phyloP scores from a whole-genome alignment of 495 filamentous ascomycete species.

The Clavariopsis aquatica region DNA sequence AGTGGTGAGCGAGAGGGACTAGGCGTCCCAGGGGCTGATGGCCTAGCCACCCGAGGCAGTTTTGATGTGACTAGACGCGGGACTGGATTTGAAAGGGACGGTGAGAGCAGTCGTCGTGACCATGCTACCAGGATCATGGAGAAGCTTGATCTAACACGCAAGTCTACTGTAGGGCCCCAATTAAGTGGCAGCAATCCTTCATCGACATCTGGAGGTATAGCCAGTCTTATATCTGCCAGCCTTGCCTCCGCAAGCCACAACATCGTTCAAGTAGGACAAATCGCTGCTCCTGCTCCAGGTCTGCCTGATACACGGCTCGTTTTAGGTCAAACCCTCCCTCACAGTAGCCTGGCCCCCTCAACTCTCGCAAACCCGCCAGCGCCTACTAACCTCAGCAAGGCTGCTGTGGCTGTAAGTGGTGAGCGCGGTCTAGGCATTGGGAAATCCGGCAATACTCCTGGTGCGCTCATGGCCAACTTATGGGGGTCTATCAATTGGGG shows the following conservation, averaged over 20 bases:
- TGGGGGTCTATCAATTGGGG: constrained; percentile 90
- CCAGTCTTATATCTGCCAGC: constrained; percentile 82
- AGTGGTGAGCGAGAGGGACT: constrained; percentile 64
- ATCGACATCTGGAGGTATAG: constrained; percentile 67
- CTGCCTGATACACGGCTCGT: constrained; percentile 33
- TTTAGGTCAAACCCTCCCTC: constrained; percentile 49
- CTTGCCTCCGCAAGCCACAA: constrained; percentile 85
- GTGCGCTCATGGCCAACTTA: constrained; percentile 84
- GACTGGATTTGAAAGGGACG: constrained; percentile 56
- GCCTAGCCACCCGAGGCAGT: constrained; percentile 61
- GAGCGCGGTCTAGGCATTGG: constrained; percentile 67
- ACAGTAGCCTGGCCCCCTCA: constrained; percentile 72
- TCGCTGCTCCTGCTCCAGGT: constrained; percentile 41
- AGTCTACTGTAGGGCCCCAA: constrained; percentile 57
- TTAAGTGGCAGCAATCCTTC: constrained; percentile 41
- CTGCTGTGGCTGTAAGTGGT: constrained; percentile 77
- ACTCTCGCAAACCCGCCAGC: constrained; percentile 85
- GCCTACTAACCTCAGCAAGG: constrained; percentile 82
- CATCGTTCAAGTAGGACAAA: constrained; percentile 59
- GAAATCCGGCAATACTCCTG: constrained; percentile 67
- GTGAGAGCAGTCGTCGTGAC: constrained; percentile 63
- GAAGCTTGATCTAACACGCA: constrained; percentile 87
- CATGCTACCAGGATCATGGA: constrained; percentile 87
- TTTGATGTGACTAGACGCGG: constrained; percentile 65
- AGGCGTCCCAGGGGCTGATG: constrained; percentile 65